Evolutionary conservation across 176 grass and related monocot species (phyloP).

Genomic region (Avena eriantha): DNA sequence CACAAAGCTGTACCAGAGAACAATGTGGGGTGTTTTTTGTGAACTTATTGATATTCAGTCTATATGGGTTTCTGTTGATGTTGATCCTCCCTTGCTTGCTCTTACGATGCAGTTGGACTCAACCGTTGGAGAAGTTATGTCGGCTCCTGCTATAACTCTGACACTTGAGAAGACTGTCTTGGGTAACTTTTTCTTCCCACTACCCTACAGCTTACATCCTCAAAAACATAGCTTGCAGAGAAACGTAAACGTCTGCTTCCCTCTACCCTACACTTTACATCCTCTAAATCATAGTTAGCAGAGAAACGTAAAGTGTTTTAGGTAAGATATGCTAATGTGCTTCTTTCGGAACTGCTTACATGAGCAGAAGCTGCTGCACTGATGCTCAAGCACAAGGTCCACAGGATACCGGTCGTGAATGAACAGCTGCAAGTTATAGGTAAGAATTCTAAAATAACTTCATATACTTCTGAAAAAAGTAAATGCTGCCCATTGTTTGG

Average conservation of each 20-base stretch:
- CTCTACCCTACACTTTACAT: not conserved
- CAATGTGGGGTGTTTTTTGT: not conserved
- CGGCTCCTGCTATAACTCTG: constrained; percentile 75
- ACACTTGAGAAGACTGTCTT: constrained; percentile 67
- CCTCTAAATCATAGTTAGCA: not conserved
- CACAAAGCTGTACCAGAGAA: not conserved
- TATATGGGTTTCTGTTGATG: not conserved
- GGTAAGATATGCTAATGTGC: not conserved
- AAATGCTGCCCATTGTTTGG: not conserved
- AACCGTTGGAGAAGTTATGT: constrained; percentile 78
- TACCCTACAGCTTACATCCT: not conserved
- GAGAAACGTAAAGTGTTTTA: not conserved
- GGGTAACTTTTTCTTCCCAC: constrained; percentile 40
- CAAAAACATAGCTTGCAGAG: too few relatives aligned
- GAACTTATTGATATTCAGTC: not conserved
- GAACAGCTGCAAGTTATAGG: constrained; percentile 62
- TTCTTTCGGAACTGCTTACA: not conserved
- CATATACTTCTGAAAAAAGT: not conserved
- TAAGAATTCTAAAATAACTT: constrained; percentile 22
- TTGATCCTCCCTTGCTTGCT: not conserved
- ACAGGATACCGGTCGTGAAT: constrained; percentile 79
- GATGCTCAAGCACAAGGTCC: constrained; percentile 88
- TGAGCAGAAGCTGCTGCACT: constrained; percentile 77
- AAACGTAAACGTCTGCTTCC: not conserved
- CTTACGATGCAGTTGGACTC: constrained; percentile 65